Conservation (phyloP, 164 flowering plant genomes). For the Aristolochia californica region DNA sequence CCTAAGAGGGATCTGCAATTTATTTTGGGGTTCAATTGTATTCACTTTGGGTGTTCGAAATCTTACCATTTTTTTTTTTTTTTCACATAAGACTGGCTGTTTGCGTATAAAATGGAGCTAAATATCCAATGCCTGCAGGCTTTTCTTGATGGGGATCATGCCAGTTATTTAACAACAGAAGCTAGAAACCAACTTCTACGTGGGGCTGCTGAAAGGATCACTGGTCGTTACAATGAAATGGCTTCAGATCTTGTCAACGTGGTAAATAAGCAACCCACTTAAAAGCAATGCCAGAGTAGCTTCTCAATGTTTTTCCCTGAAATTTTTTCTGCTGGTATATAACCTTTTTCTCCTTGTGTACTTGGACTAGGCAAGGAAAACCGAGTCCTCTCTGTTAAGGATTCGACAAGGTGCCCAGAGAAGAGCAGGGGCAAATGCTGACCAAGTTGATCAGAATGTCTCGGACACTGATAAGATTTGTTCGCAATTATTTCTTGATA, state of each 20-base stretch:
- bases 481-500: slow-evolving; percentile 88
- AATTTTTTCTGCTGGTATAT: neutral
- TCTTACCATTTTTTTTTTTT: neutral
- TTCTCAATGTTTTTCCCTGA: neutral
- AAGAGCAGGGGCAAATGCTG: slow-evolving; percentile 73
- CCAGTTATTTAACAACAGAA: slow-evolving; percentile 47
- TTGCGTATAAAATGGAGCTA: neutral
- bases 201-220: slow-evolving; percentile 61
- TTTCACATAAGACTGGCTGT: neutral
- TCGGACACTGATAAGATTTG: slow-evolving; percentile 88
- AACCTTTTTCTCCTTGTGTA: neutral
- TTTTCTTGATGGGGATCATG: slow-evolving; percentile 71
- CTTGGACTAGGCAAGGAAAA: slow-evolving; percentile 53
- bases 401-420: slow-evolving; percentile 78
- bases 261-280: slow-evolving; percentile 37
- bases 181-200: slow-evolving; percentile 38
- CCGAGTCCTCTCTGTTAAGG: slow-evolving; percentile 73
- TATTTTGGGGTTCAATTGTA: neutral
- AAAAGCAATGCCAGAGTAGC: neutral
- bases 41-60: neutral
- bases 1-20: neutral
- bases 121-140: slow-evolving; percentile 20
- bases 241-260: slow-evolving; percentile 68
- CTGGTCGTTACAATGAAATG: slow-evolving; percentile 55
- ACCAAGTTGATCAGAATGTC: slow-evolving; percentile 55